Conservation (phyloP, 108 stramenopile genomes). For the Pseudonitzschia delicatissima region DNA sequence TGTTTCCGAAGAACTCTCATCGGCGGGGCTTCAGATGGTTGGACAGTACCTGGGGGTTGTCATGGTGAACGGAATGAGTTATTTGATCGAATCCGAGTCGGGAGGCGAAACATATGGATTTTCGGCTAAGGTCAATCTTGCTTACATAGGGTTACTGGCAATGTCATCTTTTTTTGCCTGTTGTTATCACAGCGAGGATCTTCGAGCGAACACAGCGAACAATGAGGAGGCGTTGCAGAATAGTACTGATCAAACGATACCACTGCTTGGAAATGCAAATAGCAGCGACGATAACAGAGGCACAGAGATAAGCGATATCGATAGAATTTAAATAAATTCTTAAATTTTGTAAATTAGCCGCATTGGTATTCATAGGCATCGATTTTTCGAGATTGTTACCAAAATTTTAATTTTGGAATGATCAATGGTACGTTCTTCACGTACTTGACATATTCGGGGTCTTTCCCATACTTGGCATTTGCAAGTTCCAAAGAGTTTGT, state of each 20-base stretch:
- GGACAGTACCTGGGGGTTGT: conserved; percentile 12
- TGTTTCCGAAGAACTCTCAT: conserved; percentile 14
- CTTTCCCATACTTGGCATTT: conserved; percentile 54
- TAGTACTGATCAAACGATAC: background rate
- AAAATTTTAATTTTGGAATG: conserved; percentile 39
- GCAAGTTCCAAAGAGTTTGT: conserved; percentile 44
- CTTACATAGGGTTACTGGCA: background rate
- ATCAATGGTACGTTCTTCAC: conserved; percentile 53
- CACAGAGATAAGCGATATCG: background rate
- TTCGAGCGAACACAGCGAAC: background rate
- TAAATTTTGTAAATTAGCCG: background rate
- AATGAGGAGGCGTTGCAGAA: background rate
- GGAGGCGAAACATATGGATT: background rate
- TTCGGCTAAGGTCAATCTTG: conserved; percentile 8
- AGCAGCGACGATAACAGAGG: background rate
- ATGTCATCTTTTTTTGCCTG: conserved; percentile 1
- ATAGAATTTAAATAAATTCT: background rate
- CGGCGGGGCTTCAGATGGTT: conserved; percentile 12
- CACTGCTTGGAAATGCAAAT: background rate
- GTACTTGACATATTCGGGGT: conserved; percentile 46
- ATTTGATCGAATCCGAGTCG: background rate
- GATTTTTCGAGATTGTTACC: too few species aligned
- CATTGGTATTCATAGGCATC: too few species aligned
- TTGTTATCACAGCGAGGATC: conserved; percentile 6
- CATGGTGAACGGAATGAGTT: background rate